phyloP scores from a whole-genome alignment of 108 stramenopile genomes.

The Fragilariopsis cylindrus region DNA sequence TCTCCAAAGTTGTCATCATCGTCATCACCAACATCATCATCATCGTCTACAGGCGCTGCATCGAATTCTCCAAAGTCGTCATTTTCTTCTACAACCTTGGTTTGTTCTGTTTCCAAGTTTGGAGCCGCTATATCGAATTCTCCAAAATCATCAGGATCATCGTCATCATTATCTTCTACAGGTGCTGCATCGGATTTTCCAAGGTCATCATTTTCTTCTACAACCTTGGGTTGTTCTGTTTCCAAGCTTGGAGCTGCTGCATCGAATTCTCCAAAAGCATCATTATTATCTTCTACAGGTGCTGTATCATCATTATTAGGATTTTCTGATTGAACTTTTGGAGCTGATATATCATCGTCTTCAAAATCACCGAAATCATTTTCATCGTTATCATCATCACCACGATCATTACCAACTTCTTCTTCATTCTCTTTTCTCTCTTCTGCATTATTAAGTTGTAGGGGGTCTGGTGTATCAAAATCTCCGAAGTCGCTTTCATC shows the following conservation, averaged over 20 bases:
- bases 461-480: background rate
- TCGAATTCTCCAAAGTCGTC: constrained; percentile 40
- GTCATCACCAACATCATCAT: no score
- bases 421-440: background rate
- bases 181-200: no score
- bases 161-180: no score
- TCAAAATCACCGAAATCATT: constrained; percentile 26
- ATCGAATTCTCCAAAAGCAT: constrained; percentile 21
- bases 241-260: background rate
- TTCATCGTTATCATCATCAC: constrained; percentile 9
- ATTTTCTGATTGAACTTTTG: background rate
- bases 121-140: background rate
- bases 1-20: background rate
- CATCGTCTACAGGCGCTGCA: background rate
- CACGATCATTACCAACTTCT: constrained; percentile 17
- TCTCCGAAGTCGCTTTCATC: constrained; percentile 9
- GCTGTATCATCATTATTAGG: background rate
- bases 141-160: no score
- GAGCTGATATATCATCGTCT: constrained; percentile 3
- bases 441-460: background rate
- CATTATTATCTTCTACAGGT: background rate
- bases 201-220: no score
- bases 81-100: constrained; percentile 13
- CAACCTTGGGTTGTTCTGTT: background rate
- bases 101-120: background rate